Evolutionary conservation across 352 stramenopile genomes (phyloP), one percentile per base, ranked within the genome.

Genomic region (Vaucheria bursata): DNA sequence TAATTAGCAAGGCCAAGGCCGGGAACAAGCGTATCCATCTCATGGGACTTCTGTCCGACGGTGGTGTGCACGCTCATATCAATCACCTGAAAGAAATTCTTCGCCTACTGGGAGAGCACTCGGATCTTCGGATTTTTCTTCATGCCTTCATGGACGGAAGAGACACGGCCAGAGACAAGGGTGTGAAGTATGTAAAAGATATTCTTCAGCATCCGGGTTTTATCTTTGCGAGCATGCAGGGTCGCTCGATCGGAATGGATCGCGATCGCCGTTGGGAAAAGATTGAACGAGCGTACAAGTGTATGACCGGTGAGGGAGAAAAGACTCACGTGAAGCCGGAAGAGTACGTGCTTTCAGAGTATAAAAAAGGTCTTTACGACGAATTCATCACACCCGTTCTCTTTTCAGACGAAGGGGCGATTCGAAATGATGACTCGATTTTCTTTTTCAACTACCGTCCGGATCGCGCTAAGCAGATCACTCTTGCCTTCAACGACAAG

Each of bases 371-470:
- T 25, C 45, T 18, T 25, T 59, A 18, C 25, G 45, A 59, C 45
- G 45, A 59, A 25, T 59, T 59, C 45, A 25, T 59, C 12, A 18
- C 18, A 18, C 45, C 45, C 25, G 45, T 25, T 59, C 45, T 59
- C 45, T 59, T 59, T 25, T 18, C 18, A 18, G 45, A 18, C 25
- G 45, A 59, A 59, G 45, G 45, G 45, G 45, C 45, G 45, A 59
- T 59, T 25, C 18, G 25, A 59, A 59, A 18, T 18, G 45, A 25
- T 25, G 45, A 59, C 45, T 25, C 45, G 45, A 25, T 59, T 18
- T 59, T 59, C 45, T 59, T 59, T 59, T 59, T 59, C 45, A 59
- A 59, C 45, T 59, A 59, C 25, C 45, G 45, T 18, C 45, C 45
- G 12, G 45, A 59, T 59, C 45, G 45, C 45, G 45, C 45, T 18